Conservation (phyloP, 768 basidiomycete species). For the Hirschioporus abietinus region DNA sequence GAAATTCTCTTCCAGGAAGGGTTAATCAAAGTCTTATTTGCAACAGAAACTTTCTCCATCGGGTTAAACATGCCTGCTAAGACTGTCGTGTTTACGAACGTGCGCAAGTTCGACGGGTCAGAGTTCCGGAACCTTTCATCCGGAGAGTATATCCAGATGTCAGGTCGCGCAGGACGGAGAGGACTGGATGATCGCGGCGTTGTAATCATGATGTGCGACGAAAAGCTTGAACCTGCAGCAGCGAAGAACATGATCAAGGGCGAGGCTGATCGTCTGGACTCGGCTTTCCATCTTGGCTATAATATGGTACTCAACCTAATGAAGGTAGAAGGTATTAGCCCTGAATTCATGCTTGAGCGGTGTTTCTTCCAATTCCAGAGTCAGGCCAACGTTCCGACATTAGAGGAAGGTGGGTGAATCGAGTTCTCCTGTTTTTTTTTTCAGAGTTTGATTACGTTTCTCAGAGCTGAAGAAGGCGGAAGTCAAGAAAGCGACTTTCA, state of each 20-base stretch:
- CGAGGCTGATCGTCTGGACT: conserved; percentile 93
- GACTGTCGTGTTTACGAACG: conserved; percentile 95
- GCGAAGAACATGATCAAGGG: conserved; percentile 99
- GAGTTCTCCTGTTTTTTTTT: neutral
- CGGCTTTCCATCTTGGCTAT: conserved; percentile 97
- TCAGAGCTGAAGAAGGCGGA: conserved; percentile 76
- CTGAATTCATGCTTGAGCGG: conserved; percentile 95
- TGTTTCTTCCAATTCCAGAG: conserved; percentile 99
- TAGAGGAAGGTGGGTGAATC: conserved; percentile 67
- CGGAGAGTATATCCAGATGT: conserved; percentile 99
- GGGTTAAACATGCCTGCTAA: conserved; percentile 99
- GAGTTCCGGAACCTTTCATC: conserved; percentile 91
- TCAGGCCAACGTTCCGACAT: conserved; percentile 77
- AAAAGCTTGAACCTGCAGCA: conserved; percentile 87
- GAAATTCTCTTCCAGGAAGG: conserved; percentile 99
- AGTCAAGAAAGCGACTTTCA: conserved; percentile 51
- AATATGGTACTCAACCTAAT: conserved; percentile 99
- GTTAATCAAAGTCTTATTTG: conserved; percentile 95
- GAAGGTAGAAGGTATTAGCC: conserved; percentile 97
- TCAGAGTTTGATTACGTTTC: neutral
- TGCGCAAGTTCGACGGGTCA: conserved; percentile 93
- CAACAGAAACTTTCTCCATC: conserved; percentile 98
- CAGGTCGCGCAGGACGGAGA: conserved; percentile 93
- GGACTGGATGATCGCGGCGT: conserved; percentile 98
- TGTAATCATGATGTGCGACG: conserved; percentile 99